Conservation (phyloP, 352 stramenopile species). For the Pythium brachiatum region DNA sequence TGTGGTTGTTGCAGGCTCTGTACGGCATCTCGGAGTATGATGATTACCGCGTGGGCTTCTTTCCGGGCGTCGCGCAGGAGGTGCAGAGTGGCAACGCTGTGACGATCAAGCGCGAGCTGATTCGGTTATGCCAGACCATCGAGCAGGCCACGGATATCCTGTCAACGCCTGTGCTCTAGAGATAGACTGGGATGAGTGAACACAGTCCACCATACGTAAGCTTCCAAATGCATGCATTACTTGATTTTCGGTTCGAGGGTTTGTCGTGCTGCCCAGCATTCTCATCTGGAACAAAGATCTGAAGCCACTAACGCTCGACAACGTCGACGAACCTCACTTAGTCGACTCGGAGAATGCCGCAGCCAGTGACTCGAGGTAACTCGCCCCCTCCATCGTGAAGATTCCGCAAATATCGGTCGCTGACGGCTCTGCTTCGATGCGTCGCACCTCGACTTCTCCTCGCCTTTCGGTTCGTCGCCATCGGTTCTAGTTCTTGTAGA, state of each 20-base stretch:
- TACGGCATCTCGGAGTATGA: constrained; percentile 86
- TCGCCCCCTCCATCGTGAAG: too few relatives aligned
- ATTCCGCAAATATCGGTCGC: too few relatives aligned
- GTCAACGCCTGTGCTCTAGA: constrained; percentile 47
- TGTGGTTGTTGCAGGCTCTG: constrained; percentile 35
- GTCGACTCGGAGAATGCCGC: too few relatives aligned
- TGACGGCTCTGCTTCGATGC: too few relatives aligned
- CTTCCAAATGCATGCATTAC: not conserved
- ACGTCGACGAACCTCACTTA: too few relatives aligned
- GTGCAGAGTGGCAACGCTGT: constrained; percentile 64
- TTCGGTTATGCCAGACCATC: constrained; percentile 74
- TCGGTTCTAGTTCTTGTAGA: too few relatives aligned
- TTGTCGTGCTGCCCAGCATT: too few relatives aligned
- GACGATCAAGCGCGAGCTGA: constrained; percentile 75
- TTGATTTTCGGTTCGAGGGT: not conserved
- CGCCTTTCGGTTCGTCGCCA: too few relatives aligned
- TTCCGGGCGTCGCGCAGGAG: constrained; percentile 72
- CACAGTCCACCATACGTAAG: not conserved
- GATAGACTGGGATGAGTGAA: not conserved
- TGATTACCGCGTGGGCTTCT: constrained; percentile 76
- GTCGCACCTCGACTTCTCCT: too few relatives aligned
- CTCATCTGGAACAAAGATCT: not conserved
- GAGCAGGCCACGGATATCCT: constrained; percentile 74
- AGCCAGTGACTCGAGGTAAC: too few relatives aligned
- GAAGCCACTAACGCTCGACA: not conserved